Percentiles rank a stretch among this genome's conserved stretches.
phyloP scores from a whole-genome alignment of 305 asterid species.

The Coffea humblotiana region DNA sequence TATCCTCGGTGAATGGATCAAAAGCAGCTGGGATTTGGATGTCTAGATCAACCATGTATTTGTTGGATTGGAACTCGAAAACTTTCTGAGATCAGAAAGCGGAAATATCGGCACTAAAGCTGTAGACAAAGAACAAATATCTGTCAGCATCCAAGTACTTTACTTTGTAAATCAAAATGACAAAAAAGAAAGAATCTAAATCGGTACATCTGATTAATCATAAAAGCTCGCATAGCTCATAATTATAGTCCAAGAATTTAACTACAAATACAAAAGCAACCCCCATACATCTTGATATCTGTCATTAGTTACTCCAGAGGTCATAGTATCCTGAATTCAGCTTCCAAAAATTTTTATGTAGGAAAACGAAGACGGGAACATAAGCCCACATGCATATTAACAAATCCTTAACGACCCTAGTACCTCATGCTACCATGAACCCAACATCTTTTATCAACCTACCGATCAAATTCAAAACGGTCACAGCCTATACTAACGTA shows the following conservation, averaged over 20 bases:
- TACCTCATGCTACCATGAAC: neutral
- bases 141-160: neutral
- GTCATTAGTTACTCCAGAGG: neutral
- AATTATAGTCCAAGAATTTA: neutral
- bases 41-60: slow-evolving; percentile 8
- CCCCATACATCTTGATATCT: neutral
- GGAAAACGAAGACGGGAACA: no score
- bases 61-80: neutral
- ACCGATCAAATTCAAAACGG: neutral
- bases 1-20: neutral
- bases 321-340: neutral
- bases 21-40: neutral
- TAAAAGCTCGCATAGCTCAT: neutral
- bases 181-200: no score
- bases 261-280: neutral
- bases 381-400: no score
- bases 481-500: neutral
- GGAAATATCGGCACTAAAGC: neutral
- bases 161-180: no score
- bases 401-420: no score
- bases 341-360: neutral
- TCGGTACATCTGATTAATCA: no score
- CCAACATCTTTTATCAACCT: neutral
- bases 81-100: neutral
- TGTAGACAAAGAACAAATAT: neutral